Percentiles rank a stretch among this genome's conserved stretches.
These are phyloP conservation scores for Camellia lanceoleosa DNA, from an alignment of 148 eudicot genomes.

Conservation along the genomic window DNA sequence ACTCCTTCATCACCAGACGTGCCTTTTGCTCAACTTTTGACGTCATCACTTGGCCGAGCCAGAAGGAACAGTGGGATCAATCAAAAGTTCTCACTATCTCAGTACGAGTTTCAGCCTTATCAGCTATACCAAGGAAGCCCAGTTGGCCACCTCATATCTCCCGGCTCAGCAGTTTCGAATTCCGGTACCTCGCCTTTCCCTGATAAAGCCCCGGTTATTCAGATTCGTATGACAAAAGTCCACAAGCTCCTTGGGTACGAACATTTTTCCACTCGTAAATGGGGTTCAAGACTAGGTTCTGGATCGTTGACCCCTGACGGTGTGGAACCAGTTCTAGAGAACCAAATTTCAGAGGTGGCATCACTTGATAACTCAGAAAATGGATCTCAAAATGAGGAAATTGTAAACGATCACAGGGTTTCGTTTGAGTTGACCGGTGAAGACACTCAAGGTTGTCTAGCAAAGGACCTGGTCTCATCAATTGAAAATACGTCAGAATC, in stretches of 20 bases:
- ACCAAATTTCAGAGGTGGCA: slow-evolving; percentile 55
- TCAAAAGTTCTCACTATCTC: slow-evolving; percentile 56
- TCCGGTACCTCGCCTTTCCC: slow-evolving; percentile 88
- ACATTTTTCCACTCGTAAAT: slow-evolving; percentile 50
- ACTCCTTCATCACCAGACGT: slow-evolving; percentile 96
- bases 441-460: slow-evolving; percentile 33
- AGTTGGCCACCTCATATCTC: slow-evolving; percentile 64
- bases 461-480: slow-evolving; percentile 21
- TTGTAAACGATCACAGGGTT: slow-evolving; percentile 60
- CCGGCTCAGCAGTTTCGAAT: slow-evolving; percentile 78
- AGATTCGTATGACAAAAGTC: slow-evolving; percentile 59
- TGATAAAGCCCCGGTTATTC: slow-evolving; percentile 49
- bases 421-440: slow-evolving; percentile 67
- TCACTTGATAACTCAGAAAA: slow-evolving; percentile 59
- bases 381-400: slow-evolving; percentile 42
- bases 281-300: slow-evolving; percentile 87
- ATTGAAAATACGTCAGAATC: slow-evolving; percentile 14
- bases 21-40: slow-evolving; percentile 81
- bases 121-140: slow-evolving; percentile 55
- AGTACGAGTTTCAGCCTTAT: slow-evolving; percentile 64
- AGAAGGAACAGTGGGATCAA: slow-evolving; percentile 57
- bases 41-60: slow-evolving; percentile 62
- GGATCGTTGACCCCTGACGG: slow-evolving; percentile 78
- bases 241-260: slow-evolving; percentile 71
- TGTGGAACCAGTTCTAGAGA: slow-evolving; percentile 41